phyloP scores from a whole-genome alignment of 495 filamentous ascomycete species.

The Aspergillus wentii region DNA sequence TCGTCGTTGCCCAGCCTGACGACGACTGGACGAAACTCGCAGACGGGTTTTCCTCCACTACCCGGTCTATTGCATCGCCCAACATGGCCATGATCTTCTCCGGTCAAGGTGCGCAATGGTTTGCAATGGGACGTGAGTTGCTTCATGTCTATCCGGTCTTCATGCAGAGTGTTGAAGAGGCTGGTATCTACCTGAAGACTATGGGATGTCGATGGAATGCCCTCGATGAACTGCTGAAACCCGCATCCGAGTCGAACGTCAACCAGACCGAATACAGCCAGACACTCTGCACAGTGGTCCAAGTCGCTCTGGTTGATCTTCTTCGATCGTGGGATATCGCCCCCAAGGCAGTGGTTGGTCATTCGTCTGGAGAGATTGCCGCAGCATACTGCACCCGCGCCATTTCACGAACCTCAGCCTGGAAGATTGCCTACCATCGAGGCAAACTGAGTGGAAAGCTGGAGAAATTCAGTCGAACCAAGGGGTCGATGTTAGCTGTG shows the following conservation, averaged over 20 bases:
- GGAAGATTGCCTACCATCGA: no score
- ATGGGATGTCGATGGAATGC: conserved; percentile 1
- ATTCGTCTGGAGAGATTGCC: conserved; percentile 21
- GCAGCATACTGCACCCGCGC: no score
- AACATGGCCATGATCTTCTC: conserved; percentile 23
- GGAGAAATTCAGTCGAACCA: no score
- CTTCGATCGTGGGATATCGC: conserved; percentile 25
- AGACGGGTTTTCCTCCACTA: neutral
- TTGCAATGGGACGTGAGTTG: conserved; percentile 23
- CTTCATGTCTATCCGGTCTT: conserved; percentile 10
- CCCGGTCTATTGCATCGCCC: neutral
- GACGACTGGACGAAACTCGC: neutral
- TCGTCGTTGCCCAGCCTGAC: neutral
- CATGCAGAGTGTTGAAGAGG: conserved; percentile 4
- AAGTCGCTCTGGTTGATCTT: conserved; percentile 38
- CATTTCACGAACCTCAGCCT: no score
- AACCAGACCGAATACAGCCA: conserved; percentile 35
- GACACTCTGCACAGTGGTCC: conserved; percentile 37
- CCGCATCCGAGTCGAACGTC: neutral
- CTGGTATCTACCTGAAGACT: conserved; percentile 7
- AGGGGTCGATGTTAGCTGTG: neutral
- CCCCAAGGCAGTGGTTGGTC: conserved; percentile 27
- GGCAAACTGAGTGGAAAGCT: no score
- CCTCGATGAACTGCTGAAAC: neutral
- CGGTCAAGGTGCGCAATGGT: conserved; percentile 34